Conservation (phyloP, 169 alveolate species). For the Perkinsus marinus region DNA sequence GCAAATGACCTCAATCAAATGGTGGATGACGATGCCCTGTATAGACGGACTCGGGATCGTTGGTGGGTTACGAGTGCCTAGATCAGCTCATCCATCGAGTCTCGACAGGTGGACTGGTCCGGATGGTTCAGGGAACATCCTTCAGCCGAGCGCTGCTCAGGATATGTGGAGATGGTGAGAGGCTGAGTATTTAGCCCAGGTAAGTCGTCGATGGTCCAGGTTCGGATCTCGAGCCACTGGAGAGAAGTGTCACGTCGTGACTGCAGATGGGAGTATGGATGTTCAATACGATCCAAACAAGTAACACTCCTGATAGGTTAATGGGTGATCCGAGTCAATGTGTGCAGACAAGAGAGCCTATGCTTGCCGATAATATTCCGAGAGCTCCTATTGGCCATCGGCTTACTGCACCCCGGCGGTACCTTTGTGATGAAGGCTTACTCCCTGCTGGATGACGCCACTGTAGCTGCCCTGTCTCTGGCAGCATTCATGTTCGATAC, state of each 20-base stretch:
- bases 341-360: not conserved
- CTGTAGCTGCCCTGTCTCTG: conserved; percentile 15
- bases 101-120: not conserved
- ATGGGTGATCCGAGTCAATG: not conserved
- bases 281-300: conserved; percentile 18
- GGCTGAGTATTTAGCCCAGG: too few relatives aligned
- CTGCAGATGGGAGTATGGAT: conserved; percentile 28
- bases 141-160: not conserved
- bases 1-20: conserved; percentile 15
- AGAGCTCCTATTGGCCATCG: conserved; percentile 18
- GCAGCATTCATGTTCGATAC: conserved; percentile 16
- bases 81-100: not conserved
- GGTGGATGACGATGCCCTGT: conserved; percentile 21
- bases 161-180: not conserved
- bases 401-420: conserved; percentile 19
- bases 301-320: conserved; percentile 2
- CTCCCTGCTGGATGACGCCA: conserved; percentile 16
- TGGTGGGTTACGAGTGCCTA: not conserved
- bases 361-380: conserved; percentile 19
- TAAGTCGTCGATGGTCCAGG: not conserved
- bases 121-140: not conserved
- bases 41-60: conserved; percentile 12
- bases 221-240: not conserved
- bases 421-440: conserved; percentile 21
- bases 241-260: not conserved